Evolutionary conservation across 352 stramenopile species (phyloP).

Genomic region (Globisporangium camurandrum): DNA sequence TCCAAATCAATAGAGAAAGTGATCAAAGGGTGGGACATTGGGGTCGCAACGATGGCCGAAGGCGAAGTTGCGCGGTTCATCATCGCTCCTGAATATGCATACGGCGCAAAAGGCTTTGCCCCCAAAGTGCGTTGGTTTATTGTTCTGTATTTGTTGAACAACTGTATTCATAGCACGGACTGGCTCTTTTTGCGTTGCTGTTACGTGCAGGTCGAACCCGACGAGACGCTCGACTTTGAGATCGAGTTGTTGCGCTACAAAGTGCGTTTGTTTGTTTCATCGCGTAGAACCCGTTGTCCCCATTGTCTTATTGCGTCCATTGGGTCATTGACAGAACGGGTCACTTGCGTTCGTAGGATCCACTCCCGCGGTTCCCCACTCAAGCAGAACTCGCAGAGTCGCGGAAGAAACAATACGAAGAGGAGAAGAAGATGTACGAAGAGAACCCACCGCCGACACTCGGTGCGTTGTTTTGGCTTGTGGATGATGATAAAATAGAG

Average conservation of each 20-base stretch:
- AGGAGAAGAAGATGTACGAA: constrained; percentile 80
- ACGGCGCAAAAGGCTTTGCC: constrained; percentile 68
- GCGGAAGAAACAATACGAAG: constrained; percentile 71
- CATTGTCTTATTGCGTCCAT: no score
- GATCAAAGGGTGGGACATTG: constrained; percentile 84
- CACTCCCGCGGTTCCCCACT: constrained; percentile 72
- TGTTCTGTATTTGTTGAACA: no score
- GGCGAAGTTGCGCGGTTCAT: constrained; percentile 80
- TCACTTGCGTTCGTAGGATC: no score
- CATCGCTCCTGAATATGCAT: constrained; percentile 74
- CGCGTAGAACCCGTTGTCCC: no score
- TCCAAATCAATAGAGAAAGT: constrained; percentile 50
- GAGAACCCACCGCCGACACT: constrained; percentile 76
- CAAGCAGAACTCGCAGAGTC: constrained; percentile 79
- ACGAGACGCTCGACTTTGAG: constrained; percentile 84
- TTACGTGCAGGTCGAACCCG: constrained; percentile 43
- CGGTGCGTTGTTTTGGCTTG: constrained; percentile 24
- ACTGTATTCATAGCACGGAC: neutral
- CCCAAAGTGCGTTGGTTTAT: constrained; percentile 44
- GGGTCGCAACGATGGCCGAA: constrained; percentile 68
- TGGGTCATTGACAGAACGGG: no score
- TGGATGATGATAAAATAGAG: neutral
- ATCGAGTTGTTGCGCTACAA: constrained; percentile 79
- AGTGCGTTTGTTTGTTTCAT: constrained; percentile 15
- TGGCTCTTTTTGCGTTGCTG: neutral